Conservation (phyloP, 2,329 filamentous ascomycete species). For the Xylaria sp. region DNA sequence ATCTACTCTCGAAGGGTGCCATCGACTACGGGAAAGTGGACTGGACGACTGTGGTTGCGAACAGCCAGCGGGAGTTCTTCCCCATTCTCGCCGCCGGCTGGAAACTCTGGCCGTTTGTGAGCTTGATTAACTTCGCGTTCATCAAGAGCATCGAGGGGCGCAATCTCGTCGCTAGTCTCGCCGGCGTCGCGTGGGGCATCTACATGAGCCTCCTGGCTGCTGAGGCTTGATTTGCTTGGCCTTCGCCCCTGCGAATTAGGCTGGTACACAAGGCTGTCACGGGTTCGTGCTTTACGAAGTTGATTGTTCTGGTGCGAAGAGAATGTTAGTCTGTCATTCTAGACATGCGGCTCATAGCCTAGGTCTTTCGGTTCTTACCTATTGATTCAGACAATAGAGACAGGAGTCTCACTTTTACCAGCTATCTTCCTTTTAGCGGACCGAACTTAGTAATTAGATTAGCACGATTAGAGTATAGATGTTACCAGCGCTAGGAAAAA, state of each 20-base stretch:
- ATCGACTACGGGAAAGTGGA: conserved; percentile 60
- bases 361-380: neutral
- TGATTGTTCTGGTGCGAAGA: neutral
- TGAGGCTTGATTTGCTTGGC: conserved; percentile 15
- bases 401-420: neutral
- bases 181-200: conserved; percentile 78
- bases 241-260: neutral
- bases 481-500: neutral
- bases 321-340: neutral
- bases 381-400: neutral
- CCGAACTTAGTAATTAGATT: neutral
- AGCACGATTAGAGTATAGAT: neutral
- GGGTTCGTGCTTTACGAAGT: neutral
- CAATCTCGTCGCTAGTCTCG: conserved; percentile 75
- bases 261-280: neutral
- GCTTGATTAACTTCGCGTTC: conserved; percentile 73
- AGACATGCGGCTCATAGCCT: neutral
- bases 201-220: conserved; percentile 74
- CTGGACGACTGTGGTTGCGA: conserved; percentile 56
- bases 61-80: conserved; percentile 66
- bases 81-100: conserved; percentile 74
- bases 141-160: conserved; percentile 76
- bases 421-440: neutral
- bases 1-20: conserved; percentile 47
- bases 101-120: conserved; percentile 77